These are phyloP conservation scores for Mortierella sp. DNA, from an alignment of 371 early-diverging fungal species.

Conservation along the genomic window DNA sequence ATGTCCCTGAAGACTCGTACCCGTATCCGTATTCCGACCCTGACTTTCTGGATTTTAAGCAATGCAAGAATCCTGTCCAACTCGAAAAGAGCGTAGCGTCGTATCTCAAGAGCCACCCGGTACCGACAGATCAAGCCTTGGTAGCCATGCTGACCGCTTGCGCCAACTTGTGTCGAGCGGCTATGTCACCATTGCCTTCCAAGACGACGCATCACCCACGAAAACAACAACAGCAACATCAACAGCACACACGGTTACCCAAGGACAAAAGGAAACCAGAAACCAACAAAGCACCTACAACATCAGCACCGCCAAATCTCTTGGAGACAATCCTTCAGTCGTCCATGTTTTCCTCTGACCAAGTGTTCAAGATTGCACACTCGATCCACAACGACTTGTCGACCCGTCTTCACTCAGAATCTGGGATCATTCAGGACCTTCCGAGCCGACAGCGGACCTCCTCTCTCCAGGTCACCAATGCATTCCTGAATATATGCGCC, in stretches of 20 bases:
- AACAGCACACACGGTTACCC: not conserved
- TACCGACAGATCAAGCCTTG: slow-evolving; percentile 31
- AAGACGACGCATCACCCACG: not conserved
- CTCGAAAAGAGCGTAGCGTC: slow-evolving; percentile 40
- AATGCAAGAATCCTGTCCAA: slow-evolving; percentile 43
- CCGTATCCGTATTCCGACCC: slow-evolving; percentile 11
- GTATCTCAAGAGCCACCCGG: slow-evolving; percentile 44
- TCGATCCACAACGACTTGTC: slow-evolving; percentile 29
- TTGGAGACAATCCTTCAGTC: slow-evolving; percentile 42
- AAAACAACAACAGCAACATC: not conserved
- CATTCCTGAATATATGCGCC: slow-evolving; percentile 43
- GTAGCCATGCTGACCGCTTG: slow-evolving; percentile 47
- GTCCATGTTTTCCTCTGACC: slow-evolving; percentile 33
- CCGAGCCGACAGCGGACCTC: slow-evolving; percentile 1
- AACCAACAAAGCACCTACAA: not conserved
- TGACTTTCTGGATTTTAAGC: slow-evolving; percentile 21
- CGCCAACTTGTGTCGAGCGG: slow-evolving; percentile 14
- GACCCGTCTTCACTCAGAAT: not conserved
- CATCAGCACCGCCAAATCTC: slow-evolving; percentile 3
- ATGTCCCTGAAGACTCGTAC: slow-evolving; percentile 1
- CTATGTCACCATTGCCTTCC: not conserved
- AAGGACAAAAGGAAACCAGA: not conserved
- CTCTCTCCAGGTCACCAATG: slow-evolving; percentile 39
- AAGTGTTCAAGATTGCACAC: slow-evolving; percentile 37
- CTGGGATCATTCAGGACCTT: not conserved